phyloP scores from a whole-genome alignment of 192 early-diverging fungal genomes.

The Lobosporangium transversale region DNA sequence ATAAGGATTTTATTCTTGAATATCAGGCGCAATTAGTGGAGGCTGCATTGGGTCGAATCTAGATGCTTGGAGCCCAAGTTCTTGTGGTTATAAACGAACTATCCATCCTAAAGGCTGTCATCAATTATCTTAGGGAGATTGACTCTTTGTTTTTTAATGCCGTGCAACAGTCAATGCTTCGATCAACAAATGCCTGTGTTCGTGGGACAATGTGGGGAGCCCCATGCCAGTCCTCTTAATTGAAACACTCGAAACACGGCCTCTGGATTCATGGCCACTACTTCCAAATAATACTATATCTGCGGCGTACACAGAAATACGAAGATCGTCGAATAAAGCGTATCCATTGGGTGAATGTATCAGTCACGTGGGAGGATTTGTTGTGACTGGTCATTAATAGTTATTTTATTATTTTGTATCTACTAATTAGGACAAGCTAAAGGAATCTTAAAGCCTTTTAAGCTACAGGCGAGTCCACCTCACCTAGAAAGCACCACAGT shows the following conservation, averaged over 20 bases:
- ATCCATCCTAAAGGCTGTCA: constrained; percentile 2
- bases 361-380: no score
- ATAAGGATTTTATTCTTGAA: background rate
- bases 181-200: constrained; percentile 2
- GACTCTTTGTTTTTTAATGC: constrained; percentile 4
- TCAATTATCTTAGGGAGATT: constrained; percentile 12
- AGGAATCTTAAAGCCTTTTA: no score
- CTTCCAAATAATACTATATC: no score
- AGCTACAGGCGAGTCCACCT: no score
- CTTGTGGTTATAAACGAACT: constrained; percentile 5
- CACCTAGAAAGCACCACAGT: no score
- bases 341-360: no score
- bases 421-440: no score
- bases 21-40: constrained; percentile 4
- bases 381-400: no score
- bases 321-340: no score
- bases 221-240: background rate
- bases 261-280: no score
- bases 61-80: constrained; percentile 5
- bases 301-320: no score
- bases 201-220: constrained; percentile 14
- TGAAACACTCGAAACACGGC: background rate
- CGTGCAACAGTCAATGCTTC: constrained; percentile 13
- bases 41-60: constrained; percentile 19
- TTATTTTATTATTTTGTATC: no score